phyloP scores from a whole-genome alignment of 2,329 filamentous ascomycete genomes.

The Helotiales sp. region DNA sequence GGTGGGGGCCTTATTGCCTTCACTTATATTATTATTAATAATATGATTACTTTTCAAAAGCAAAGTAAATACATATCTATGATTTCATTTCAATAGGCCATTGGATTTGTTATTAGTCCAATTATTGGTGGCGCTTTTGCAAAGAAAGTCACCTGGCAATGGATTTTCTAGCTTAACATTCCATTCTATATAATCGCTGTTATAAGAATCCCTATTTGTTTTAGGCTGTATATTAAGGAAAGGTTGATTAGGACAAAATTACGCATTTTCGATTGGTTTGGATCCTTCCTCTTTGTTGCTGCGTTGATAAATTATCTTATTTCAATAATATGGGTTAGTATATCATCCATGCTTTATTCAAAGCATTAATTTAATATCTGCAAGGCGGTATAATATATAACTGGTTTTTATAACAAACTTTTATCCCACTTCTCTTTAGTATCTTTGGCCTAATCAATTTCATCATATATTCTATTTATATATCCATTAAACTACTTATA shows the following conservation, averaged over 20 bases:
- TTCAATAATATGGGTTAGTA: constrained; percentile 60
- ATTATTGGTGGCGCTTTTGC: constrained; percentile 50
- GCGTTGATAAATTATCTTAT: constrained; percentile 63
- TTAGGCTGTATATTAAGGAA: constrained; percentile 30
- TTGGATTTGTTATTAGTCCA: constrained; percentile 43
- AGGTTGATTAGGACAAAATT: constrained; percentile 32
- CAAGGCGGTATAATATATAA: constrained; percentile 63
- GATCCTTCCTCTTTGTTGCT: constrained; percentile 63
- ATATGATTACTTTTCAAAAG: constrained; percentile 50
- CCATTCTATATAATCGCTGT: constrained; percentile 34
- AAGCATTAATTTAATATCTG: constrained; percentile 2
- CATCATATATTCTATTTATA: constrained; percentile 54
- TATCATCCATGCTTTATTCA: not conserved
- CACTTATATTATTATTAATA: constrained; percentile 41
- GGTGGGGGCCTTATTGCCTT: constrained; percentile 55
- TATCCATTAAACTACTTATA: constrained; percentile 42
- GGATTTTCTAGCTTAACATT: constrained; percentile 38
- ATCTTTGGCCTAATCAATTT: constrained; percentile 55
- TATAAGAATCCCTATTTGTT: constrained; percentile 35
- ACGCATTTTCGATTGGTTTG: constrained; percentile 61
- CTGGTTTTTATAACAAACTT: constrained; percentile 64
- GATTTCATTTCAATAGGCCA: constrained; percentile 36
- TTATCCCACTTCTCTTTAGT: constrained; percentile 64
- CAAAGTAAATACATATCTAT: constrained; percentile 46
- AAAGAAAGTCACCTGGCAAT: constrained; percentile 43